Base-by-base conservation (phyloP, 345 rosid genomes). In the Camelina laxa region DNA sequence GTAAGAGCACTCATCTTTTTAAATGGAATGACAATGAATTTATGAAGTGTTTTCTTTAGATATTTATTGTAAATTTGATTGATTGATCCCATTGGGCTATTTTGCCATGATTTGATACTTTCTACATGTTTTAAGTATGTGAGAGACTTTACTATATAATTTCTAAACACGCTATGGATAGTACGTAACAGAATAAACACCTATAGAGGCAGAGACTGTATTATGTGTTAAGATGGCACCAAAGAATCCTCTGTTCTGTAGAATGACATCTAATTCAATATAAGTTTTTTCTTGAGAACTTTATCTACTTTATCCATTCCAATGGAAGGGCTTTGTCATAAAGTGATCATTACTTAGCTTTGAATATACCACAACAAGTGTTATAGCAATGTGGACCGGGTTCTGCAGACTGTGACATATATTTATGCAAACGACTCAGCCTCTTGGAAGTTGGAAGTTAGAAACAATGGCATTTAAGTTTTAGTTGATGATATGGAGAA, bases 341-440 rank as follows among this genome's bases (percentile, higher is more conserved):
- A 50, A 19, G 0, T 19, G 27, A 19, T 60, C 30, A 36, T 60
- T 60, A 19, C 45, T 11, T 60, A 5, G 16, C 19, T 60, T 14
- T 60, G 64, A 36, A 19, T 35, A 36, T 36, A 38, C 4, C 2
- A 0, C n/a, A 58, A 33, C 63, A 58, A 10, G 44, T 58, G 42
- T 58, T 33, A 33, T 16, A 17, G 19, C 47, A 60, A 60, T 17
- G 47, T 60, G 16, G 45, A 1, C 20, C 33, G 27, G 38, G 5
- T 19, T 59, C 64, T 59, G 45, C 45, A 59, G 27, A 36, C 45
- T 17, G 11, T 59, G 27, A 1, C 64, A 11, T 59, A 35, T 5
- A 13, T 59, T 33, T 59, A 59, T 60, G 65, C 47, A 5, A 59
- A 8, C 64, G 24, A 59, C 64, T 59, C n/a, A 9, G 33, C 36